Evolutionary conservation across 2,329 filamentous ascomycete genomes (phyloP), one percentile per base, ranked within the genome.

Genomic region (Fusarium sp.): DNA sequence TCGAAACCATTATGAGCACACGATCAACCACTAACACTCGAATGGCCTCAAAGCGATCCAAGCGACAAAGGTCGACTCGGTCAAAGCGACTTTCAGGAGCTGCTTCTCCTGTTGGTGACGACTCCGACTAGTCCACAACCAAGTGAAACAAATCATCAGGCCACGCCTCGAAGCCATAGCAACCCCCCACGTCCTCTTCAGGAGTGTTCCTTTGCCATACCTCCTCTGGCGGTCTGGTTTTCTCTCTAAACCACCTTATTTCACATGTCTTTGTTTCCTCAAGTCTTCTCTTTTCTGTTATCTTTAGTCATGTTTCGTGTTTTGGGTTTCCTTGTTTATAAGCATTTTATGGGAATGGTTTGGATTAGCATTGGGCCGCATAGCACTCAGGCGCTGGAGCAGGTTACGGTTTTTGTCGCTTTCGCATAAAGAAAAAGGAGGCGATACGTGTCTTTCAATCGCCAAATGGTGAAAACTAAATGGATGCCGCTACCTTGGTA

Each of bases 1-100:
- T 83, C 32, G 76, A 79, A 53, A 82, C 80, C 9, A 82, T 82
- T 15, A 57, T 73, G 45, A 81, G 80, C 71, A 77, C 76, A 15
- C 74, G 78, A 35, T 71, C 71, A 21, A 63, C 63, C 32, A 61
- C 66, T 27, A 69, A 66, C 54, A 72, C 67, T 38, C 69, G 70
- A 19, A 65, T 70, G 43, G 58, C 67, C 43, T 72, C 71, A 14
- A 73, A 69, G 36, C 68, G 70, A 31, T 66, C 68, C 14, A 72
- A 69, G 51, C 71, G 70, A 36, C 69, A 68, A 49, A 70, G 61
- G 51, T 71, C 75, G 9, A 63, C 65, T 6, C 73, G 70, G 51
- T 66, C 60, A 43, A 75, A 67, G 65, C 69, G 65, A 14, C 53
- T 73, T 25, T 66, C 71, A 19, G 70, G 71, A 49, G 69, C 71